phyloP scores from a whole-genome alignment of 2,329 filamentous ascomycete genomes.

The Fusarium nanum region DNA sequence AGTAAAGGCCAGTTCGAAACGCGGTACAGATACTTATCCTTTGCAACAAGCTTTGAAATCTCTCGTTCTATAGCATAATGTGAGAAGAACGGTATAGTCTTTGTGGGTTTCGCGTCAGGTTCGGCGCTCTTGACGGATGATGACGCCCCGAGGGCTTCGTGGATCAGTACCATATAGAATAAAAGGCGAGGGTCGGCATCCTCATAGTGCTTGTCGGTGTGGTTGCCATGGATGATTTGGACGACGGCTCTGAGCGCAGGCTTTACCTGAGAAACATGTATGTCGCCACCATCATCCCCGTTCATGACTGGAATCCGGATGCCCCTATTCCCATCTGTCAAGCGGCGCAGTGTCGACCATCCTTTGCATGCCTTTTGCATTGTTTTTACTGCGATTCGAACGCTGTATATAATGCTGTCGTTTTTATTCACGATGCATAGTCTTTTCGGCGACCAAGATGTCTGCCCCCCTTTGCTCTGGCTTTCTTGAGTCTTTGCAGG shows the following conservation, averaged over 20 bases:
- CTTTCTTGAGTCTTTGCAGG: background rate
- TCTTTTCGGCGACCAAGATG: background rate
- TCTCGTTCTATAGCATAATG: background rate
- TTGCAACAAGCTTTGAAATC: background rate
- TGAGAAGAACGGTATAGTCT: slow-evolving; percentile 2
- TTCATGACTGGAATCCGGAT: background rate
- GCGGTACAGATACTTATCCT: background rate
- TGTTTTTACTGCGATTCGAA: background rate
- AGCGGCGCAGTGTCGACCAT: background rate
- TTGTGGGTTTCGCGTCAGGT: too few relatives aligned
- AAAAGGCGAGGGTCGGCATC: slow-evolving; percentile 13
- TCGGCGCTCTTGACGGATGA: background rate
- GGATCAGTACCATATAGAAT: slow-evolving; percentile 27
- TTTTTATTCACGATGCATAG: background rate
- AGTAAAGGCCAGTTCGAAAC: slow-evolving; percentile 34
- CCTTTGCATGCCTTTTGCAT: background rate
- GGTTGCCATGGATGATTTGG: slow-evolving; percentile 13
- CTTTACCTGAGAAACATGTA: background rate
- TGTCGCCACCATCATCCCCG: background rate
- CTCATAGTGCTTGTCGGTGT: background rate
- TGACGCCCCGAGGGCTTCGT: slow-evolving; percentile 20
- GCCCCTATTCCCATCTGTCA: background rate
- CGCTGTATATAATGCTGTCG: background rate
- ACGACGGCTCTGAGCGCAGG: slow-evolving; percentile 14
- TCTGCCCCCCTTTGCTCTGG: background rate